Base-by-base conservation (phyloP, 352 stramenopile genomes). In the Globisporangium sylvaticum region DNA sequence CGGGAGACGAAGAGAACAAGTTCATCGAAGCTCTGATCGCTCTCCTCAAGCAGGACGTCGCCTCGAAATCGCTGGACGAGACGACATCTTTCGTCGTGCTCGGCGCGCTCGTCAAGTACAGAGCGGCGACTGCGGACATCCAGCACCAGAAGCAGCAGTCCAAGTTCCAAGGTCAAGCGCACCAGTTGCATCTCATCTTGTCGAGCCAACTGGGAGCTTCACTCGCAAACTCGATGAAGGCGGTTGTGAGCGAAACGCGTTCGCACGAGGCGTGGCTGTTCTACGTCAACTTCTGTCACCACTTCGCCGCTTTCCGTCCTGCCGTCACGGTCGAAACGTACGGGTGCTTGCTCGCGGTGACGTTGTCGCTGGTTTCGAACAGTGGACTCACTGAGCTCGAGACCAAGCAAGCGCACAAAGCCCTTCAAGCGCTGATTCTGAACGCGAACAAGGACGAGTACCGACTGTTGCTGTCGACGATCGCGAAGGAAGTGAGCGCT, bases 391-490 rank as follows among this genome's bases (percentile, higher is more conserved):
- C 25, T 20, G 61, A 54, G 0, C 18, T 39, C 0, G 61, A 71
- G 1, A 29, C 39, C 1, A 25, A 54, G 14, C 52, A 69, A 37
- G 48, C 59, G 14, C 31, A 22, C 27, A 65, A 24, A 42, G 67
- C 80, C 27, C 70, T 91, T 9, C 74, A 80, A 55, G 67, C 65
- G 9, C 29, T 95, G 9, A 61, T 93, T 3, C 44, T 64, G n/a
- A 81, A 81, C 63, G 73, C 83, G 7, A 92, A 86, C 72, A 90
- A 85, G 62, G 74, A 85, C 46, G 87, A 95, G 62, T 92, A 88
- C 58, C 68, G 70, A n/a, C 67, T 95, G 44, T 42, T 92, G 46
- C 56, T 90, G 3, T 65, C 78, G 12, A 92, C 84, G 34, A 55
- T 92, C 48, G 39, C 79, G 42, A 77, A 84, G 7, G 88, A 96